Base-by-base conservation (phyloP, 768 basidiomycete genomes). In the Pulveroboletus sp. region DNA sequence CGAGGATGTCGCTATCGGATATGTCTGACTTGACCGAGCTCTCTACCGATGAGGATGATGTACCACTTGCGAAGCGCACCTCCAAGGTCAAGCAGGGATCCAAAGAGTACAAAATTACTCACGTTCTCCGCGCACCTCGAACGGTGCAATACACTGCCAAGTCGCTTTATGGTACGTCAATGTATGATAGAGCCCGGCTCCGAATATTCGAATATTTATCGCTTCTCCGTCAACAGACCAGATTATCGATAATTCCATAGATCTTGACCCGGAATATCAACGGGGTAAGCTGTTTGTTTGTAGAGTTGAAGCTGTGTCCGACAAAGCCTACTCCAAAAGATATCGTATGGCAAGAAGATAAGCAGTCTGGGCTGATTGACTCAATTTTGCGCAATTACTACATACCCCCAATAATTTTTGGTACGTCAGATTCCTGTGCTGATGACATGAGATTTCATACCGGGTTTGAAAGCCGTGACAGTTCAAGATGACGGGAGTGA, bases 221-320 rank as follows among this genome's bases (percentile, higher is more conserved):
- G 9, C 18, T 39, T 33, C 0, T 36, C 24, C 15, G 3, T 35
- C 9, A 12, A 21, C 50, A 84, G 83, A 76, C 45, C 73, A 76
- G 55, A 73, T 83, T 28, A 57, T 71, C 3, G 64, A 76, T 5
- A 71, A 67, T 6, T 55, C 61, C 9, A 76, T 85, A 38, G 74
- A 83, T 47, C 69, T 85, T 8, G 72, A 85, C 51, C 83, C 83
- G 0, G 81, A 83, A 52, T 85, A 85, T 60, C 83, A 86, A 57
- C 71, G 83, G 62, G 79, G 83, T 80, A 45, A 35, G 69, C 46
- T 8, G 10, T 41, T n/a, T 35, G 12, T 5, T 30, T 41, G 18
- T 18, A 11, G 30, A 46, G n/a, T 37, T 5, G n/a, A 14, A 2
- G n/a, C 18, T 12, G 27, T 15, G 42, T 51, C 42, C 59, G n/a